Base-by-base conservation (phyloP, 116 monocot genomes). In the Cymodocea nodosa region DNA sequence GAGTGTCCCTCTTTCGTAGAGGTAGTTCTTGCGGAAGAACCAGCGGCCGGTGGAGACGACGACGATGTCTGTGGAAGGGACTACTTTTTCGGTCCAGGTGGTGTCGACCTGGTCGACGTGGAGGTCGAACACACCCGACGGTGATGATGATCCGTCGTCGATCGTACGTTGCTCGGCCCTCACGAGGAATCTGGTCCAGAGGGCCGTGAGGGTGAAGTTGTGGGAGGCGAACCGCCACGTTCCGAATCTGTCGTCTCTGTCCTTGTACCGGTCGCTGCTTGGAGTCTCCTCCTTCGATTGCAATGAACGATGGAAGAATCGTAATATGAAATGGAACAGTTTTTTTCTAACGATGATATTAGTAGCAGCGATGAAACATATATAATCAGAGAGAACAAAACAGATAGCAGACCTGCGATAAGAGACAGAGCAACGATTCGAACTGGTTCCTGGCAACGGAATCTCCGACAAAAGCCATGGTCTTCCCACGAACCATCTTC, bases 111-210 rank as follows among this genome's bases (percentile, higher is more conserved):
- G 56, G 59, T 85, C 85, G 4, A 85, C 44, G 52, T 80, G 73
- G 23, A 89, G 6, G 48, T 89, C 82, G 40, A 50, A 77, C 0
- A 51, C 15, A 6, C 40, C 70, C 11, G 76, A 59, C 14, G 71
- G 70, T 17, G 79, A 44, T 68, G 53, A 72, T 50, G 30, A 30
- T 30, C 30, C 30, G 30, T 34, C 60, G 36, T 57, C 58, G 24
- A n/a, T 10, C 5, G 34, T 30, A 64, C 68, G 60, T 34, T 85
- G 77, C 9, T 18, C 73, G 19, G 61, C 71, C 50, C 40, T 25
- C 4, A 89, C 85, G 8, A 89, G 52, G 68, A 83, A 89, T 51
- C 54, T 67, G 10, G 76, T 70, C 80, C 82, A 82, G 13, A 80
- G 57, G 51, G 30, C 63, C 76, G 68, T 76, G 50, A 85, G 62